These are phyloP conservation scores for Hortiboletus rubellus DNA, from an alignment of 1,284 basidiomycete genomes.

Conservation along the genomic window DNA sequence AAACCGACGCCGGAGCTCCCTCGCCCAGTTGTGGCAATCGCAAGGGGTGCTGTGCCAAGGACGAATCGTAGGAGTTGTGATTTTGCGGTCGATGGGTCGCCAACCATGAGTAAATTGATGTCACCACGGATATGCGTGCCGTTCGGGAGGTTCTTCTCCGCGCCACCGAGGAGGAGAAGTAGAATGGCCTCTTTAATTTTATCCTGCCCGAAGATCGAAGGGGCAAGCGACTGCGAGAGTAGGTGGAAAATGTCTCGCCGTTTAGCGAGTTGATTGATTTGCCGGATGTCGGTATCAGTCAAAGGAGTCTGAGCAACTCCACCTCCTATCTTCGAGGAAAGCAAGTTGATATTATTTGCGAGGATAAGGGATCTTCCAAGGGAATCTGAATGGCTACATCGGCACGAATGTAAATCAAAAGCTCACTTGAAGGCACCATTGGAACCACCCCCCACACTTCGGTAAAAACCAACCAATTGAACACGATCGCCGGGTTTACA, in stretches of 20 bases:
- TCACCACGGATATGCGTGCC: constrained; percentile 99
- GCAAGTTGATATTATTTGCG: constrained; percentile 95
- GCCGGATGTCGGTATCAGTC: constrained; percentile 94
- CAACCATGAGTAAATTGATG: constrained; percentile 99
- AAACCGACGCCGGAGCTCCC: constrained; percentile 98
- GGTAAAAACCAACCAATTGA: constrained; percentile 94
- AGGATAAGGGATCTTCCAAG: constrained; percentile 81
- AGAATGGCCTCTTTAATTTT: constrained; percentile 95
- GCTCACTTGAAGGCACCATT: constrained; percentile 90
- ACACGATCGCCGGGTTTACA: constrained; percentile 99
- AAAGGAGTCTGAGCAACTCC: constrained; percentile 93
- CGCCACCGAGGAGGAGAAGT: constrained; percentile 90
- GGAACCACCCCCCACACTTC: constrained; percentile 89
- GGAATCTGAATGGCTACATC: constrained; percentile 10
- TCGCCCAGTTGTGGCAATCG: constrained; percentile 97
- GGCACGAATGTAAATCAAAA: constrained; percentile 4
- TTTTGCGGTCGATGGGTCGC: constrained; percentile 98
- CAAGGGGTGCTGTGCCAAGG: constrained; percentile 92
- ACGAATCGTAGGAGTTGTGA: constrained; percentile 97
- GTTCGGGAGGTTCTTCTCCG: constrained; percentile 97
- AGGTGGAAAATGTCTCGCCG: constrained; percentile 84
- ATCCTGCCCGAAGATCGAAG: constrained; percentile 96
- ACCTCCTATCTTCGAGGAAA: constrained; percentile 95
- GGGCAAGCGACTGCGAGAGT: constrained; percentile 93
- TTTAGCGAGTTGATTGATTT: constrained; percentile 94